phyloP scores from a whole-genome alignment of 805 yeast genomes.

The Nematodospora valgi region DNA sequence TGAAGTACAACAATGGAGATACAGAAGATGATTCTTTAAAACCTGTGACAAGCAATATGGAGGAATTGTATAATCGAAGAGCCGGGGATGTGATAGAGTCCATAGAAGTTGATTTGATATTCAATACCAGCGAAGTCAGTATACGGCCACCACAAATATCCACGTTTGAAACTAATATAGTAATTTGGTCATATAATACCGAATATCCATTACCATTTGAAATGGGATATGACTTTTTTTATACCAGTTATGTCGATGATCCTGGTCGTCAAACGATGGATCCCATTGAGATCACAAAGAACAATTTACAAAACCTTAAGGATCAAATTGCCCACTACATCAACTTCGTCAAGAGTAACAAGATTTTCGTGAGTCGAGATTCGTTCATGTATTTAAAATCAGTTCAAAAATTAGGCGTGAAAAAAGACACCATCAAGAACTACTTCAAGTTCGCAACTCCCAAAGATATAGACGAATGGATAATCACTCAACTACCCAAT shows the following conservation, averaged over 20 bases:
- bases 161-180: constrained; percentile 32
- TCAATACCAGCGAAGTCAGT: constrained; percentile 19
- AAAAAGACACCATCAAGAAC: constrained; percentile 38
- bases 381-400: constrained; percentile 37
- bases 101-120: constrained; percentile 26
- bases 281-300: constrained; percentile 29
- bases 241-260: constrained; percentile 22
- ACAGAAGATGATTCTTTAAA: constrained; percentile 11
- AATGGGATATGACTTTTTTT: constrained; percentile 40
- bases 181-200: constrained; percentile 39
- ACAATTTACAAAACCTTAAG: constrained; percentile 33
- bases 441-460: constrained; percentile 25
- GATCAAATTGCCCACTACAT: constrained; percentile 31
- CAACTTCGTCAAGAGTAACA: constrained; percentile 31
- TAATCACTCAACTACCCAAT: too few relatives aligned
- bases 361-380: constrained; percentile 28
- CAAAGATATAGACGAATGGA: constrained; percentile 21
- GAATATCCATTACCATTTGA: constrained; percentile 40
- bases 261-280: constrained; percentile 12
- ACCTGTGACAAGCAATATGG: constrained; percentile 23
- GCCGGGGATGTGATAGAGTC: constrained; percentile 18
- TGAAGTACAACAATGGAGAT: constrained; percentile 30
- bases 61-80: constrained; percentile 28
- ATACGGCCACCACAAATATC: constrained; percentile 32
- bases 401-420: constrained; percentile 33